These are phyloP conservation scores for Aspergillus heteromorphus DNA, from an alignment of 495 filamentous ascomycete genomes.

Conservation along the genomic window DNA sequence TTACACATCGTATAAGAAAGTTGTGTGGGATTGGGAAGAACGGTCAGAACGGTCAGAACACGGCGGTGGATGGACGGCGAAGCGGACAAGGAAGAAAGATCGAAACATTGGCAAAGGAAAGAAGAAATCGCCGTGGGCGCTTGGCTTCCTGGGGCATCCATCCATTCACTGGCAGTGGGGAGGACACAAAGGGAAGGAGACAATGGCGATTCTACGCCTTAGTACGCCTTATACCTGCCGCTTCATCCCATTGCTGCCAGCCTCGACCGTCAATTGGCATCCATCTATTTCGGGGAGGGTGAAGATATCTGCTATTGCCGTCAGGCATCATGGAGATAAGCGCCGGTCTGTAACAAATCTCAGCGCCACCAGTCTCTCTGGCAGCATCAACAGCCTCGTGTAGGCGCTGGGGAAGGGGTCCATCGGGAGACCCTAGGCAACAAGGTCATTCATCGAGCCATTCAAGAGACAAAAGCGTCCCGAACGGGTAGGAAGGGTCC, in stretches of 20 bases:
- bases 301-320: too few species aligned
- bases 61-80: too few species aligned
- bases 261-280: too few species aligned
- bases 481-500: not conserved
- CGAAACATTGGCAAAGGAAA: too few species aligned
- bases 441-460: not conserved
- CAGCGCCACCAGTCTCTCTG: not conserved
- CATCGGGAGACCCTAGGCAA: not conserved
- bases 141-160: not conserved
- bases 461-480: not conserved
- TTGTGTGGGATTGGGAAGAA: too few species aligned
- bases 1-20: too few species aligned
- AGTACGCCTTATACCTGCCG: too few species aligned
- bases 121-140: not conserved
- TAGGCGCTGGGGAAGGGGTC: not conserved
- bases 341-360: not conserved
- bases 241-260: too few species aligned
- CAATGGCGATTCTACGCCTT: too few species aligned
- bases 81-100: too few species aligned
- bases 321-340: not conserved
- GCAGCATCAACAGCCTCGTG: not conserved
- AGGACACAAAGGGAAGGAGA: not conserved
- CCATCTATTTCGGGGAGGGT: not conserved
- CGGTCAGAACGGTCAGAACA: too few species aligned
- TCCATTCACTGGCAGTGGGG: too few species aligned